These are phyloP conservation scores for Fusarium subtropicale DNA, from an alignment of 2,329 filamentous ascomycete genomes.

Conservation along the genomic window DNA sequence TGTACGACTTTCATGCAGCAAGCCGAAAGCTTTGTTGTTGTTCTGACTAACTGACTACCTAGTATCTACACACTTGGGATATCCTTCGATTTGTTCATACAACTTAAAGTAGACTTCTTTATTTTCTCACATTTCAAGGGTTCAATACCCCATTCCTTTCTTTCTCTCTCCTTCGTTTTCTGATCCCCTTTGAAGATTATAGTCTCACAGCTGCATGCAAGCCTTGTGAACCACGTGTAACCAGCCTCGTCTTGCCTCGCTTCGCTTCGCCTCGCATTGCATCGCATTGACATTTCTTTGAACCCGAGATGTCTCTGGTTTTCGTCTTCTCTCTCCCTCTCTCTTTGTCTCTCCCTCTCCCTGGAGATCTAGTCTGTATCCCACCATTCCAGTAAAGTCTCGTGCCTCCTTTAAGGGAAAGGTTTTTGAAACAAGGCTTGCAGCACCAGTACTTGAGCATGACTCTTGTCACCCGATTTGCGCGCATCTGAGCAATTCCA, in stretches of 20 bases:
- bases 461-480: slow-evolving; percentile 3
- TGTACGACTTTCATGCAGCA: not conserved
- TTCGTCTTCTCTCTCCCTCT: not conserved
- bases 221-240: slow-evolving; percentile 28
- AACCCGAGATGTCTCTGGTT: not conserved
- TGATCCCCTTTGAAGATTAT: not conserved
- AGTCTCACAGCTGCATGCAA: slow-evolving; percentile 9
- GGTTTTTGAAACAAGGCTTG: slow-evolving; percentile 37
- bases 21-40: not conserved
- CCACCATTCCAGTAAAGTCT: slow-evolving; percentile 28
- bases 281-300: not conserved
- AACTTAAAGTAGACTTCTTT: not conserved
- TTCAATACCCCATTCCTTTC: not conserved
- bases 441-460: slow-evolving; percentile 6
- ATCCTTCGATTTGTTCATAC: not conserved
- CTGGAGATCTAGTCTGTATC: slow-evolving; percentile 17
- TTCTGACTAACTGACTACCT: not conserved
- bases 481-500: not conserved
- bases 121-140: not conserved
- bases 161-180: not conserved
- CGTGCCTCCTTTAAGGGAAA: slow-evolving; percentile 17
- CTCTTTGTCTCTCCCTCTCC: slow-evolving; percentile 3
- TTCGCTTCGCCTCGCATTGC: not conserved
- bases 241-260: slow-evolving; percentile 3
- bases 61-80: not conserved